Conservation (phyloP, 2,329 filamentous ascomycete genomes). For the Tolypocladium endophyticum region DNA sequence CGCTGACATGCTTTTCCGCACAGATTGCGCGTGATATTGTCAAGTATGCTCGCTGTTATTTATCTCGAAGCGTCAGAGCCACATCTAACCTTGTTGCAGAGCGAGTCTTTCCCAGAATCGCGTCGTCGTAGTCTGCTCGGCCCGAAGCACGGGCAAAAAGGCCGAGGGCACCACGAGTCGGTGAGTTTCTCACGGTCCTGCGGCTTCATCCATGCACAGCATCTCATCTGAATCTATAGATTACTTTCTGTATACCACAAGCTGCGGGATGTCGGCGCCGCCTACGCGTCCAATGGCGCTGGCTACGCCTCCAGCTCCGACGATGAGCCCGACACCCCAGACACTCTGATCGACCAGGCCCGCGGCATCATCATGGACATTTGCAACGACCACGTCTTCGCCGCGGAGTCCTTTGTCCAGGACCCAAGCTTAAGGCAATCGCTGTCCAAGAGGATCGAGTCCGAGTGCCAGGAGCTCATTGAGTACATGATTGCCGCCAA, state of each 20-base stretch:
- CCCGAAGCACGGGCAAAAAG: constrained; percentile 89
- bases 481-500: constrained; percentile 60
- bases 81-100: constrained; percentile 9
- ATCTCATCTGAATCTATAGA: constrained; percentile 18
- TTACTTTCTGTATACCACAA: constrained; percentile 50
- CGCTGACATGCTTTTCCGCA: background rate
- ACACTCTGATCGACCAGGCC: constrained; percentile 51
- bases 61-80: too few species aligned
- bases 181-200: constrained; percentile 39
- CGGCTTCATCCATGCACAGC: background rate
- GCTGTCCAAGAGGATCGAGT: constrained; percentile 57
- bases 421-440: constrained; percentile 44
- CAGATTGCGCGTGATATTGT: constrained; percentile 33
- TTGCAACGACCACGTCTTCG: constrained; percentile 67
- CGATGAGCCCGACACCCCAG: constrained; percentile 40
- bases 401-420: constrained; percentile 53
- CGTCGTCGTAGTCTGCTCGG: constrained; percentile 91
- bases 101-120: constrained; percentile 53
- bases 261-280: constrained; percentile 41
- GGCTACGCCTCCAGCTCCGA: constrained; percentile 36
- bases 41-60: constrained; percentile 19
- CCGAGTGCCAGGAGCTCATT: constrained; percentile 70
- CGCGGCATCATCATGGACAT: constrained; percentile 70
- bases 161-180: constrained; percentile 90
- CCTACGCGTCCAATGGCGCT: constrained; percentile 32